phyloP scores from a whole-genome alignment of 371 early-diverging fungal genomes.

The Circinella umbellata region DNA sequence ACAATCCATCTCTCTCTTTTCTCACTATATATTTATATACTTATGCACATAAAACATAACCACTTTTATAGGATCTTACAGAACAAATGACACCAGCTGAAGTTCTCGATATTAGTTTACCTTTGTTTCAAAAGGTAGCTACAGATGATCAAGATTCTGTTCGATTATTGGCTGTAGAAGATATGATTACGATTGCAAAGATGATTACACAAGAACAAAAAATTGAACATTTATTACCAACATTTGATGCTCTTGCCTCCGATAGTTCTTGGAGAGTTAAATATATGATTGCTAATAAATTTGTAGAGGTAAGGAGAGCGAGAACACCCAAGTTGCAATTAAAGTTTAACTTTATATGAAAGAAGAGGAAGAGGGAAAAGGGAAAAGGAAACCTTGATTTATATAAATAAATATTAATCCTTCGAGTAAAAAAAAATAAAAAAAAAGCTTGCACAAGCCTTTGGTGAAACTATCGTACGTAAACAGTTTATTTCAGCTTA shows the following conservation, averaged over 20 bases:
- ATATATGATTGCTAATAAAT: conserved; percentile 97
- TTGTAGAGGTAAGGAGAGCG: conserved; percentile 72
- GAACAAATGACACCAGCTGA: conserved; percentile 73
- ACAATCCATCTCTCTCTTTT: no score
- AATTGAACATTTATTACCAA: conserved; percentile 73
- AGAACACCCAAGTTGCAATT: no score
- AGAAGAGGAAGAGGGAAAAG: neutral
- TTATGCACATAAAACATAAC: neutral
- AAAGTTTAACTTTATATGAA: no score
- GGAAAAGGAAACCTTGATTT: neutral
- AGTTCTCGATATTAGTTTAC: conserved; percentile 76
- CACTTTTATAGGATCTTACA: conserved; percentile 58
- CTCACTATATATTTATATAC: neutral
- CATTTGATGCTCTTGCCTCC: conserved; percentile 75
- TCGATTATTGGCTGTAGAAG: conserved; percentile 92
- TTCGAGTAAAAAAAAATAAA: neutral
- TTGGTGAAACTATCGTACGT: conserved; percentile 75
- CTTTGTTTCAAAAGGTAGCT: conserved; percentile 78
- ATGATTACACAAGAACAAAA: conserved; percentile 76
- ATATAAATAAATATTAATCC: neutral
- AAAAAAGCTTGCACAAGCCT: conserved; percentile 79
- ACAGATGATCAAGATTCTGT: conserved; percentile 97
- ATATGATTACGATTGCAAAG: conserved; percentile 88
- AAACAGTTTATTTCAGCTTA: conserved; percentile 78
- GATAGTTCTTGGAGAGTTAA: conserved; percentile 98